phyloP scores from a whole-genome alignment of 345 rosid species.

The Eutrema japonicum region DNA sequence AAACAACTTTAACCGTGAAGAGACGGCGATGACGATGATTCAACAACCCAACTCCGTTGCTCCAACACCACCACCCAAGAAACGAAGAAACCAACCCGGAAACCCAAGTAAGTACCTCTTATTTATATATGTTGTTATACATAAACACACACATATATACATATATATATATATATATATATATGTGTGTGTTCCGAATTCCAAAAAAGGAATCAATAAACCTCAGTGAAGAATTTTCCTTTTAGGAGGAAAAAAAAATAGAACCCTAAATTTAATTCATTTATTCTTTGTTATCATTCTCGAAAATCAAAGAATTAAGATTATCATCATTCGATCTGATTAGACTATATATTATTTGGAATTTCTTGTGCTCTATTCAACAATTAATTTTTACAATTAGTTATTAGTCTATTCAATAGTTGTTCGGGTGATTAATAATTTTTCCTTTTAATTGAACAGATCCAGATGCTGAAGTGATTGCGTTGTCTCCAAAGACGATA shows the following conservation, averaged over 20 bases:
- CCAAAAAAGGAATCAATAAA: not conserved
- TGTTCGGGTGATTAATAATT: not conserved
- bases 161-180: not conserved
- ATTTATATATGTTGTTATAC: not conserved
- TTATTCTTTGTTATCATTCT: not conserved
- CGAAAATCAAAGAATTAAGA: not conserved
- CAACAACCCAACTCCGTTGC: constrained; percentile 48
- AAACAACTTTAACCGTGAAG: constrained; percentile 34
- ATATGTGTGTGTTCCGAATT: not conserved
- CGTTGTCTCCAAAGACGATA: constrained; percentile 78
- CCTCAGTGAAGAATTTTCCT: constrained; percentile 14
- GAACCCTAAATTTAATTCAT: constrained; percentile 29
- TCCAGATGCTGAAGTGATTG: constrained; percentile 89
- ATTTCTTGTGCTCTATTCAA: not conserved
- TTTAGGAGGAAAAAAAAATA: not conserved
- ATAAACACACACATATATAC: not conserved
- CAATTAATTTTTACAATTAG: not conserved
- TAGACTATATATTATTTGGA: not conserved
- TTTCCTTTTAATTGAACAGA: constrained; percentile 44
- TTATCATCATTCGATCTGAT: not conserved
- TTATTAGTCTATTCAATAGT: constrained; percentile 12
- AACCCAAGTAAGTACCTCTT: constrained; percentile 65
- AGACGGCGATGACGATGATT: constrained; percentile 22
- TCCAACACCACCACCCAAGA: constrained; percentile 63
- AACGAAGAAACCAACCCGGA: constrained; percentile 78